Evolutionary conservation across 1,139 yeast genomes (phyloP).

Genomic region (Saccharomyces pastorianus): DNA sequence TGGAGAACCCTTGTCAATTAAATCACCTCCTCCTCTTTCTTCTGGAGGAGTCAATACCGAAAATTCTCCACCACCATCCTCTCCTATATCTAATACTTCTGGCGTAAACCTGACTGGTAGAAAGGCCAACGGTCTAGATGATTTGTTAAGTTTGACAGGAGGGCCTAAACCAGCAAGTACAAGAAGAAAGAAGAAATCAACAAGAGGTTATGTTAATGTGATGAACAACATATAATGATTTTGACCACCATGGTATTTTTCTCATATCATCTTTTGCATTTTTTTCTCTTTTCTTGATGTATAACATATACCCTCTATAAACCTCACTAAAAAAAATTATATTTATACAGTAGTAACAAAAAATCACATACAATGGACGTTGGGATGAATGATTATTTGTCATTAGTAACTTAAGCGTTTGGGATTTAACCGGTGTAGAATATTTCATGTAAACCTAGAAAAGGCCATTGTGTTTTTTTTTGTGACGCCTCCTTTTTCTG

Average conservation of each 20-base stretch:
- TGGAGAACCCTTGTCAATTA: not conserved
- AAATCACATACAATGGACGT: not conserved
- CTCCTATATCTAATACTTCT: conserved; percentile 2
- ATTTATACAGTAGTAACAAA: not conserved
- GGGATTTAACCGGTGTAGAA: not conserved
- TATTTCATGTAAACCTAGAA: not conserved
- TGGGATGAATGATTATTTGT: not conserved
- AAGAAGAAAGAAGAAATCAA: conserved; percentile 44
- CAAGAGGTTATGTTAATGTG: conserved; percentile 76
- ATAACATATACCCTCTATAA: not conserved
- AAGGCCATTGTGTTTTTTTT: not conserved
- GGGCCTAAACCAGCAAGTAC: conserved; percentile 30
- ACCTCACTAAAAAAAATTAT: not conserved
- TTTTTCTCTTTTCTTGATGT: not conserved
- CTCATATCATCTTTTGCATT: not conserved
- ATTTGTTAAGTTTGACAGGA: conserved; percentile 41
- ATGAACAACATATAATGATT: conserved; percentile 38
- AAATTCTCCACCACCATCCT: conserved; percentile 7
- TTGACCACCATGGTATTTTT: not conserved
- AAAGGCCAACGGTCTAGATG: conserved; percentile 52
- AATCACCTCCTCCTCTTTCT: not conserved
- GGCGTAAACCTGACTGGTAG: conserved; percentile 16
- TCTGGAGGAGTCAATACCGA: not conserved
- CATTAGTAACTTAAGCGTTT: not conserved
- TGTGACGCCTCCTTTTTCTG: not conserved